These are phyloP conservation scores for Lineolata rhizophorae DNA, from an alignment of 495 filamentous ascomycete genomes.

Conservation along the genomic window DNA sequence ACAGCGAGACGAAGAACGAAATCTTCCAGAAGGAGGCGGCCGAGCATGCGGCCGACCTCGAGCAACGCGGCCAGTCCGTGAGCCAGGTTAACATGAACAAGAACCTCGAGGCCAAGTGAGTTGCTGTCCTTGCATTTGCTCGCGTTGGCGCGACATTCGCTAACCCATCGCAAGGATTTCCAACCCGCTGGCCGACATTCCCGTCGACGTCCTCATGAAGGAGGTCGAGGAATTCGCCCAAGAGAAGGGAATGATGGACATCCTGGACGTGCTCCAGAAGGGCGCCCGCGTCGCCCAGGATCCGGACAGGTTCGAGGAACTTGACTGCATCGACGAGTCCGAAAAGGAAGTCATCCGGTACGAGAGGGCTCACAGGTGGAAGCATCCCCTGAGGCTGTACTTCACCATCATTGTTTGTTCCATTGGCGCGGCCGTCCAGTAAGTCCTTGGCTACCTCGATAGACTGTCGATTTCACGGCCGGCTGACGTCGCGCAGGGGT, in stretches of 20 bases:
- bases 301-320: constrained; percentile 18
- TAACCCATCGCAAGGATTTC: too few relatives aligned
- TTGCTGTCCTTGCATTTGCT: too few relatives aligned
- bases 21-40: too few relatives aligned
- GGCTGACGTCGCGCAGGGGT: too few relatives aligned
- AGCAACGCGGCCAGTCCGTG: too few relatives aligned
- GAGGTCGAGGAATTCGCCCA: constrained; percentile 29
- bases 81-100: too few relatives aligned
- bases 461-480: constrained; percentile 3
- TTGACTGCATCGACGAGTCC: constrained; percentile 23
- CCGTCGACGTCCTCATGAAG: constrained; percentile 23
- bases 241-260: constrained; percentile 22
- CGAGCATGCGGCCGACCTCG: too few relatives aligned
- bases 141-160: too few relatives aligned
- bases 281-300: constrained; percentile 32
- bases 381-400: constrained; percentile 31
- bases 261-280: constrained; percentile 24
- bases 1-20: too few relatives aligned
- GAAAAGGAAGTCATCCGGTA: constrained; percentile 23
- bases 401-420: constrained; percentile 27
- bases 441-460: not conserved
- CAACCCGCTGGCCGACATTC: constrained; percentile 29
- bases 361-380: constrained; percentile 34
- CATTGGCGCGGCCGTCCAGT: constrained; percentile 18
- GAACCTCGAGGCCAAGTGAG: too few relatives aligned